Conservation (phyloP, 768 basidiomycete species). For the Suillus tomentosus region DNA sequence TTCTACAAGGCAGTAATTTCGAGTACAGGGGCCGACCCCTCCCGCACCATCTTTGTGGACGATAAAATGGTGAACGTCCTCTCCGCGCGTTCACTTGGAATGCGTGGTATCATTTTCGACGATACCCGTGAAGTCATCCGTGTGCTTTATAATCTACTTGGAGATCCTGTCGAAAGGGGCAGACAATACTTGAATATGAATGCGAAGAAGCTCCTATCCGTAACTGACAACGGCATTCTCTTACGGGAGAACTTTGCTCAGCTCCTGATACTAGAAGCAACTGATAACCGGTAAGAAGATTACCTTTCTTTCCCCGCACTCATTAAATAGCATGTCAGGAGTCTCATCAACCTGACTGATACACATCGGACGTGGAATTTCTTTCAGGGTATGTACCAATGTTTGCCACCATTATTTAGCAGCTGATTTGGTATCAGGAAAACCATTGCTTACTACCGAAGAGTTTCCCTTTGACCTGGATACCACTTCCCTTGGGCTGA, state of each 20-base stretch:
- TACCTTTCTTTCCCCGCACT: conserved; percentile 5
- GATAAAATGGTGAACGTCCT: conserved; percentile 62
- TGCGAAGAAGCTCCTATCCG: conserved; percentile 44
- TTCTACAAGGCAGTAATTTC: conserved; percentile 53
- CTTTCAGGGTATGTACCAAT: conserved; percentile 43
- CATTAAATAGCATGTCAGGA: conserved; percentile 28
- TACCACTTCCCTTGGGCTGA: conserved; percentile 57
- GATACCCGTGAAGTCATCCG: conserved; percentile 42
- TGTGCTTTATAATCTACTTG: conserved; percentile 47
- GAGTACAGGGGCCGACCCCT: conserved; percentile 46
- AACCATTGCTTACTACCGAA: conserved; percentile 46
- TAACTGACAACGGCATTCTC: conserved; percentile 43
- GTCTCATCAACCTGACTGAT: conserved; percentile 43
- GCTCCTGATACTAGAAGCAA: conserved; percentile 57
- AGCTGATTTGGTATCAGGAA: conserved; percentile 26
- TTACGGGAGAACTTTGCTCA: conserved; percentile 60
- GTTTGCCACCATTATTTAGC: not conserved
- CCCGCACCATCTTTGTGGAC: conserved; percentile 54
- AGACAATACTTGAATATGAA: conserved; percentile 41
- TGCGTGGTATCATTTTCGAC: conserved; percentile 56
- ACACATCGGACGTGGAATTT: conserved; percentile 54
- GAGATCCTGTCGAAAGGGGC: conserved; percentile 48
- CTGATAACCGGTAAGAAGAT: conserved; percentile 41
- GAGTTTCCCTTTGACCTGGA: conserved; percentile 58
- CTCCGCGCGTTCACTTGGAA: conserved; percentile 56